Evolutionary conservation across 352 stramenopile genomes (phyloP).

Genomic region (Phytopythium litorale): DNA sequence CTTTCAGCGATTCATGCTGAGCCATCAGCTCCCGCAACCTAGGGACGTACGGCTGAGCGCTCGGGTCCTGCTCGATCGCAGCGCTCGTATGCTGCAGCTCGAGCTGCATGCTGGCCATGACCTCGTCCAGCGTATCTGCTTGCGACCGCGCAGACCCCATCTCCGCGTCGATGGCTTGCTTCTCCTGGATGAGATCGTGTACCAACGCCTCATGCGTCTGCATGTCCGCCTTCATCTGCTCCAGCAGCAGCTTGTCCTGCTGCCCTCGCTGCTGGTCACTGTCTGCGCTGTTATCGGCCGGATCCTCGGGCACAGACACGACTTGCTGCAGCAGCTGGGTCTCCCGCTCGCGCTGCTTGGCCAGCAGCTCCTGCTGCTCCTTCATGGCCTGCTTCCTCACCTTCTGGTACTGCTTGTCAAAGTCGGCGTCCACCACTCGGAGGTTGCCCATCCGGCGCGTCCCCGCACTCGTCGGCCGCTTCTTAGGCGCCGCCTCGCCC

Average conservation of each 20-base stretch:
- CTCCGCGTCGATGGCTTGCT: slow-evolving; percentile 32
- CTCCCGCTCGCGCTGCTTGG: slow-evolving; percentile 41
- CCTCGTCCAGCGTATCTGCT: slow-evolving; percentile 21
- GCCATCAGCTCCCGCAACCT: slow-evolving; percentile 33
- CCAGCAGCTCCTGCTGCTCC: slow-evolving; percentile 41
- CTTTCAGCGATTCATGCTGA: slow-evolving; percentile 55
- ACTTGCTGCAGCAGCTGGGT: slow-evolving; percentile 46
- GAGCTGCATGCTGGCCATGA: slow-evolving; percentile 28
- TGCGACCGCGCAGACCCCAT: slow-evolving; percentile 20
- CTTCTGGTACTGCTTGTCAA: slow-evolving; percentile 63
- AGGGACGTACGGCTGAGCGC: slow-evolving; percentile 18
- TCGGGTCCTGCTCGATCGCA: slow-evolving; percentile 24
- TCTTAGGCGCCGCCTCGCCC: slow-evolving; percentile 6
- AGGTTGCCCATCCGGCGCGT: slow-evolving; percentile 9
- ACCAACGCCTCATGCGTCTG: slow-evolving; percentile 30
- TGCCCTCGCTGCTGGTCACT: slow-evolving; percentile 6
- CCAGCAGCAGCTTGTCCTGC: slow-evolving; percentile 9
- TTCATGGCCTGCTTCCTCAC: slow-evolving; percentile 41
- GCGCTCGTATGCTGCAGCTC: slow-evolving; percentile 35
- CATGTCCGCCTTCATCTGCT: slow-evolving; percentile 21
- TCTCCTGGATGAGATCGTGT: slow-evolving; percentile 41
- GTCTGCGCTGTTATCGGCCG: not conserved
- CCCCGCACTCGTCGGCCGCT: slow-evolving; percentile 10
- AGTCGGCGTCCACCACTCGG: slow-evolving; percentile 23
- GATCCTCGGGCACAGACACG: slow-evolving; percentile 30